Conservation (phyloP, 2,329 filamentous ascomycete genomes). For the Escovopsis sp. region DNA sequence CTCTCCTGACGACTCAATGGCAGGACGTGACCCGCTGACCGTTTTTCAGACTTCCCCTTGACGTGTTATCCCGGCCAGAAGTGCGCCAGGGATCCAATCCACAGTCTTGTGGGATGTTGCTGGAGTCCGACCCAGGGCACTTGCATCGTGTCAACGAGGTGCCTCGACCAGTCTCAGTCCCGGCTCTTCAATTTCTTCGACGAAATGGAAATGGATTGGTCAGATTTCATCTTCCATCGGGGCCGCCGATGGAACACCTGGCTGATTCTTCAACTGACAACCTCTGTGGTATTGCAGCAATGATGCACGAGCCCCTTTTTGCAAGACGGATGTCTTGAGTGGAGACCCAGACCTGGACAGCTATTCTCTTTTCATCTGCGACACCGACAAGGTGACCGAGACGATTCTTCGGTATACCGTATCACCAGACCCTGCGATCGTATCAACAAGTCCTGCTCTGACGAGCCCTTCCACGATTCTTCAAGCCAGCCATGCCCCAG, state of each 20-base stretch:
- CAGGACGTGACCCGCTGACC: background rate
- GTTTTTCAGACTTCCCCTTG: constrained; percentile 6
- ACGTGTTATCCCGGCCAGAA: constrained; percentile 9
- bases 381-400: constrained; percentile 8
- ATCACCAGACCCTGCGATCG: background rate
- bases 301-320: constrained; percentile 7
- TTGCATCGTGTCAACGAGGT: constrained; percentile 8
- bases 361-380: constrained; percentile 11
- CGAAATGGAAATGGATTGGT: constrained; percentile 5
- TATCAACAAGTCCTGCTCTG: background rate
- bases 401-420: constrained; percentile 9
- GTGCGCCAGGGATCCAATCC: constrained; percentile 7
- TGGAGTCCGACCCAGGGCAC: constrained; percentile 4
- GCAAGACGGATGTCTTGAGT: constrained; percentile 11
- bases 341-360: constrained; percentile 5
- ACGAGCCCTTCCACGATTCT: background rate
- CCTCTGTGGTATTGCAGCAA: background rate
- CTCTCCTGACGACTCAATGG: background rate
- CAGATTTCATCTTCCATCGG: background rate
- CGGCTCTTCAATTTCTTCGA: background rate
- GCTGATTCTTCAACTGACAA: background rate
- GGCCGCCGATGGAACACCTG: too few relatives aligned
- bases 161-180: constrained; percentile 1
- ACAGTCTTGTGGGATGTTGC: constrained; percentile 11
- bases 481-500: too few relatives aligned